Conservation (phyloP, 306 rosid species). For the Castanea crenata region DNA sequence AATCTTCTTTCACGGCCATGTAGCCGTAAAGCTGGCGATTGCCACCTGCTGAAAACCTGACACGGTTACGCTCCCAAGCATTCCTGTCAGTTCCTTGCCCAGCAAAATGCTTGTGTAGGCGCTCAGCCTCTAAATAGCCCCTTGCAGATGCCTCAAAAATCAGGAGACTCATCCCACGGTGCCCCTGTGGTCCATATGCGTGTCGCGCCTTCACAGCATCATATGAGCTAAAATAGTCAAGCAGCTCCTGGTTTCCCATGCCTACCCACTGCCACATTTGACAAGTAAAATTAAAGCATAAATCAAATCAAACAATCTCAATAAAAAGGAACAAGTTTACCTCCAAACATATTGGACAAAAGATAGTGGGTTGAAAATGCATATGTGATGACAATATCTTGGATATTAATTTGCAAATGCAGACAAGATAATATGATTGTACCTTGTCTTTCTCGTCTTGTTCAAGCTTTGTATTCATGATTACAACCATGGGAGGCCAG, state of each 20-base stretch:
- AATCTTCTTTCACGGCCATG: constrained; percentile 70
- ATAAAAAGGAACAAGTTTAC: neutral
- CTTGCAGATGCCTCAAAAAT: constrained; percentile 79
- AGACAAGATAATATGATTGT: constrained; percentile 14
- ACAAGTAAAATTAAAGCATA: constrained; percentile 16
- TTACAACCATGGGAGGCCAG: constrained; percentile 88
- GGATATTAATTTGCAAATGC: neutral
- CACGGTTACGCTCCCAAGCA: constrained; percentile 53
- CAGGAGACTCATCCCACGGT: constrained; percentile 80
- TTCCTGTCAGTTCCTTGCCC: constrained; percentile 67
- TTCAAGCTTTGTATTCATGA: constrained; percentile 75
- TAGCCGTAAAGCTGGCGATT: constrained; percentile 77
- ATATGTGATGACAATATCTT: neutral
- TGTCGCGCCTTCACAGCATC: constrained; percentile 64
- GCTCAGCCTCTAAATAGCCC: constrained; percentile 85
- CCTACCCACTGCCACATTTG: constrained; percentile 48
- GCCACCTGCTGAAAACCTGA: constrained; percentile 51
- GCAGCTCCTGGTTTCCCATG: constrained; percentile 87
- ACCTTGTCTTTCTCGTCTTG: constrained; percentile 73
- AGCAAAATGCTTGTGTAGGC: constrained; percentile 64
- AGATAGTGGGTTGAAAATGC: too few relatives aligned
- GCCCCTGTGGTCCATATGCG: constrained; percentile 89
- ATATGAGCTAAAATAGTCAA: constrained; percentile 59
- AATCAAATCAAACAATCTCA: constrained; percentile 1
- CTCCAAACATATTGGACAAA: too few relatives aligned